Percentiles rank a stretch among this genome's conserved stretches.
phyloP scores from a whole-genome alignment of 768 basidiomycete species.

The Mycena galopus region DNA sequence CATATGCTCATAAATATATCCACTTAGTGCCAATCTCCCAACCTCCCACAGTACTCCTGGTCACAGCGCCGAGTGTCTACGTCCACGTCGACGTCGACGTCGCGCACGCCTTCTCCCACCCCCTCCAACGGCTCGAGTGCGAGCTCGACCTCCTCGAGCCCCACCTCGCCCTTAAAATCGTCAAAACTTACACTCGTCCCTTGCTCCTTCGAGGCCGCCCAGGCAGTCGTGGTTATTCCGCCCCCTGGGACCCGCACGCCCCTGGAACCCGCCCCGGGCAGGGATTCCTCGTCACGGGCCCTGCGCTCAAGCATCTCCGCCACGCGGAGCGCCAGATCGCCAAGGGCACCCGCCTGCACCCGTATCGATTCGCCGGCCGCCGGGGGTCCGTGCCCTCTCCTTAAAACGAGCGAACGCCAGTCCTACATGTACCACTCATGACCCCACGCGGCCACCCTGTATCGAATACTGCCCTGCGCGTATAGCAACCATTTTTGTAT shows the following conservation, averaged over 20 bases:
- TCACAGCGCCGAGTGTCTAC: conserved; percentile 47
- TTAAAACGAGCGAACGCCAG: too few species aligned
- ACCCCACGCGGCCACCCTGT: too few species aligned
- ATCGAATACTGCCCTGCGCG: too few species aligned
- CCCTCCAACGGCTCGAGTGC: conserved; percentile 37
- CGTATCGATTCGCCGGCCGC: conserved; percentile 19
- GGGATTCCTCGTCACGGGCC: conserved; percentile 21
- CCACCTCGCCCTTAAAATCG: conserved; percentile 36
- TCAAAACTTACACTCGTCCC: conserved; percentile 59
- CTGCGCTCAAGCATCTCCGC: conserved; percentile 18
- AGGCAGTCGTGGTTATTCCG: conserved; percentile 60
- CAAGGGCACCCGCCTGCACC: conserved; percentile 26
- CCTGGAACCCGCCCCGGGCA: neutral
- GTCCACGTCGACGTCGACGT: conserved; percentile 52
- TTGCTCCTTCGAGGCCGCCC: conserved; percentile 60
- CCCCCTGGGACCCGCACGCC: too few species aligned
- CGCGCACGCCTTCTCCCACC: conserved; percentile 55
- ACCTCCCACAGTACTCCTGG: conserved; percentile 34
- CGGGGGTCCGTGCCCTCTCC: conserved; percentile 9
- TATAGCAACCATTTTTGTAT: too few species aligned
- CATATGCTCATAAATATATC: conserved; percentile 26
- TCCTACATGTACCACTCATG: too few species aligned
- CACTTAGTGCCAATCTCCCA: conserved; percentile 36
- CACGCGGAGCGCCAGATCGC: conserved; percentile 23
- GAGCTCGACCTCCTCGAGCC: conserved; percentile 34